Evolutionary conservation across 2,329 filamentous ascomycete genomes (phyloP), one percentile per base, ranked within the genome.

Genomic region (Dactylellina parvicollis): DNA sequence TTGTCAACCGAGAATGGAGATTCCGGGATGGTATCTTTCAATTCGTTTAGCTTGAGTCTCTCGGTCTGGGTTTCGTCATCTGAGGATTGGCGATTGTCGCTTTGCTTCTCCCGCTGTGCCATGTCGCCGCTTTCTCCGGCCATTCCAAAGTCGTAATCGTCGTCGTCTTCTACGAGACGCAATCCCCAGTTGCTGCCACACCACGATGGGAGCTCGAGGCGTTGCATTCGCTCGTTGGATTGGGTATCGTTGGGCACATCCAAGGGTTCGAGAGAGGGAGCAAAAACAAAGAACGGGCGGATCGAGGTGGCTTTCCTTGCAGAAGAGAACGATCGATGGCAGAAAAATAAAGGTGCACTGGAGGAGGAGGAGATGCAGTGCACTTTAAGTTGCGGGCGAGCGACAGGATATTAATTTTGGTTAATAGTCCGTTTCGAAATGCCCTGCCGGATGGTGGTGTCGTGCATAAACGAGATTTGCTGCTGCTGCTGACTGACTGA

Each of bases 21-120:
- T 44, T 77, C 76, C 16, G 69, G 69, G 24, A 66, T 54, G 20
- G 52, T 56, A 44, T 54, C 60, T 26, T 66, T 73, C 26, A 73
- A 44, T 54, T 66, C 54, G 28, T 73, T 42, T 28, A 73, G 47
- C 42, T 47, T 66, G 12, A 64, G 60, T 16, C 42, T 47, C 32
- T 73, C 69, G 0, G 77, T 76, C 26, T 79, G 73, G 0, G 77
- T 75, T 26, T 79, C 71, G 7, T 76, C 78, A 3, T 76, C 75
- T 76, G 77, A 79, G 30, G 77, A 79, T 30, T 76, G 78, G 0
- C 40, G 76, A 46, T 78, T 77, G 49, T 78, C 42, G 32, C 62
- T 76, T 40, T 74, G 54, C 18, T 66, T 73, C 46, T 73, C 69
- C 4, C 52, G 55, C 18, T 46, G 46, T 28, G 47, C 55, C 61